Conservation (phyloP, 2,329 filamentous ascomycete genomes). For the Pseudopyrenochaeta lycopersici region DNA sequence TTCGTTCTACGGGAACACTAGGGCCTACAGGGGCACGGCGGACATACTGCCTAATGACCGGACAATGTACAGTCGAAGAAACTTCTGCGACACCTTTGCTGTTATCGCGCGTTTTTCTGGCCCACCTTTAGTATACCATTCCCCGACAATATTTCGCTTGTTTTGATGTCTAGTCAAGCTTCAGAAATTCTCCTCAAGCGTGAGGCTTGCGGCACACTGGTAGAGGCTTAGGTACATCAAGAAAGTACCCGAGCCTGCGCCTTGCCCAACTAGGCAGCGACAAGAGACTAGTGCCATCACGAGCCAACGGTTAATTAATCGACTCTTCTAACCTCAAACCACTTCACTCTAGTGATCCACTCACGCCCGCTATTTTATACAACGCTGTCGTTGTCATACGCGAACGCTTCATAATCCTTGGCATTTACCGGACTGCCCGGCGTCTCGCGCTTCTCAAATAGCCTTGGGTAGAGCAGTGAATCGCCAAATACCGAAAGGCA, state of each 20-base stretch:
- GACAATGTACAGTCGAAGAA: not conserved
- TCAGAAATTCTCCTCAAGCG: conserved; percentile 16
- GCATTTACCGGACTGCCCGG: conserved; percentile 1
- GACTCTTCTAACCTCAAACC: conserved; percentile 22
- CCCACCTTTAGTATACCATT: not conserved
- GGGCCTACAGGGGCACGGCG: not conserved
- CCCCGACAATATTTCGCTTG: not conserved
- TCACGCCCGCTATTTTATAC: conserved; percentile 8
- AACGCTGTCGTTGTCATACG: not conserved
- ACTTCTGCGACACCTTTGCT: not conserved
- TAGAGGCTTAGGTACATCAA: conserved; percentile 22
- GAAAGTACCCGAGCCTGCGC: conserved; percentile 5
- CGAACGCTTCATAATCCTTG: not conserved
- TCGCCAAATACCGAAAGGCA: conserved; percentile 1
- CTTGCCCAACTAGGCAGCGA: conserved; percentile 7
- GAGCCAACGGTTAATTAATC: conserved; percentile 19
- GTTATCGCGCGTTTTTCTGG: not conserved
- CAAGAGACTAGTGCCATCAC: conserved; percentile 10
- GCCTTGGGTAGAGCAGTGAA: not conserved
- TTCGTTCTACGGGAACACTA: not conserved
- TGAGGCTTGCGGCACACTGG: conserved; percentile 15
- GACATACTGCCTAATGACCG: not conserved
- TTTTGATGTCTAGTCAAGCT: conserved; percentile 21
- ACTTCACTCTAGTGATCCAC: conserved; percentile 19
- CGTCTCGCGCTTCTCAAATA: too few relatives aligned